These are phyloP conservation scores for Hibiscus mutabilis DNA, from an alignment of 345 rosid species.

Conservation along the genomic window DNA sequence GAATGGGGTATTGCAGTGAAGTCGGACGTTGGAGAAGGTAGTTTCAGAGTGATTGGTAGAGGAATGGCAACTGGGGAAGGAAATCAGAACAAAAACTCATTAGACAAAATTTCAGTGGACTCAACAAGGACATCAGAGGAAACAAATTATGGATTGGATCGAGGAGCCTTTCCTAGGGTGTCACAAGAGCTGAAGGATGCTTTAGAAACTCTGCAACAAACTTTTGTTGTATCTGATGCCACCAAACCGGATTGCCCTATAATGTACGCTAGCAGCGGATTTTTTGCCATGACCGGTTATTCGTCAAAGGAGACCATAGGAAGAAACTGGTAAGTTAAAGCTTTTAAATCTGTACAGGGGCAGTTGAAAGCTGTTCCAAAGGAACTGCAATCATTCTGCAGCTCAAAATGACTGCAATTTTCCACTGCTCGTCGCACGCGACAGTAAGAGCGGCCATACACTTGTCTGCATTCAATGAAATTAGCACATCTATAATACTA, in stretches of 20 bases:
- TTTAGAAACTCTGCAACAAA: slow-evolving; percentile 79
- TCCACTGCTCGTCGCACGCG: not conserved
- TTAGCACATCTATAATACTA: not conserved
- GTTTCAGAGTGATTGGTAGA: slow-evolving; percentile 32
- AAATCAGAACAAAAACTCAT: slow-evolving; percentile 32
- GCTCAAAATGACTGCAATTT: not conserved
- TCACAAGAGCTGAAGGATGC: slow-evolving; percentile 89
- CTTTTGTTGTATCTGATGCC: slow-evolving; percentile 93
- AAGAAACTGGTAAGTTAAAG: slow-evolving; percentile 64
- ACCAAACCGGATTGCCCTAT: slow-evolving; percentile 87
- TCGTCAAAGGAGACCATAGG: slow-evolving; percentile 75
- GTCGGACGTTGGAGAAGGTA: slow-evolving; percentile 39
- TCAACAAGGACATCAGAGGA: slow-evolving; percentile 68
- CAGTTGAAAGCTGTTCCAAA: not conserved
- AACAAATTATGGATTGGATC: slow-evolving; percentile 28
- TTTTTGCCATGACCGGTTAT: slow-evolving; percentile 91
- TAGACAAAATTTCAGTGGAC: slow-evolving; percentile 19
- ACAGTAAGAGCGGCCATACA: not conserved
- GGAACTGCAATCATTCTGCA: not conserved
- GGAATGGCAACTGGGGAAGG: slow-evolving; percentile 30
- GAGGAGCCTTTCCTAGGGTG: slow-evolving; percentile 48
- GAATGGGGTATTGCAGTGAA: slow-evolving; percentile 80
- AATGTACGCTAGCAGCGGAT: slow-evolving; percentile 89
- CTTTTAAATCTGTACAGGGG: not conserved
- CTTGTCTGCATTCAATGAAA: not conserved